Conservation (phyloP, 83 land plant genomes). For the Picea abies region DNA sequence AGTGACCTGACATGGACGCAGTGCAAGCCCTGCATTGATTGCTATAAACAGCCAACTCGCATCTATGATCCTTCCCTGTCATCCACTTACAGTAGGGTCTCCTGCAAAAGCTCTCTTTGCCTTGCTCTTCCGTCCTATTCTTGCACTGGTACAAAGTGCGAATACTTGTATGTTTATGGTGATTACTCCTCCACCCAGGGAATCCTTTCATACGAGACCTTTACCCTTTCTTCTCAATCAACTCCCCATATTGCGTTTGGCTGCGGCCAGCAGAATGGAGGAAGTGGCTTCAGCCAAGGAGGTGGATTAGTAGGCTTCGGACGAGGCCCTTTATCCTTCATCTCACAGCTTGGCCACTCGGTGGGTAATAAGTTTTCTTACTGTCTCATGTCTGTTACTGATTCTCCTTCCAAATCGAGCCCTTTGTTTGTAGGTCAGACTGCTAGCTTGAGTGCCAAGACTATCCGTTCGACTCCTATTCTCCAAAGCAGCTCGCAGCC, state of each 20-base stretch:
- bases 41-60: not conserved
- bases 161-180: slow-evolving; percentile 3
- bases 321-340: no score
- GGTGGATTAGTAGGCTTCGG: no score
- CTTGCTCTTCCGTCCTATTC: not conserved
- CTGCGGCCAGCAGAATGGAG: no score
- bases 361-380: no score
- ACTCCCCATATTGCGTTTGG: slow-evolving; percentile 22
- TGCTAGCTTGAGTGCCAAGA: no score
- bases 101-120: not conserved
- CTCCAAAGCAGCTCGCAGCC: no score
- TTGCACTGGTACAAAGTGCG: not conserved
- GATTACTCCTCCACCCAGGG: slow-evolving; percentile 22
- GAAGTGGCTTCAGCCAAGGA: no score
- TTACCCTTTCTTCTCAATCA: slow-evolving; percentile 9
- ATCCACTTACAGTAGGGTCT: not conserved
- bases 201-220: slow-evolving; percentile 21
- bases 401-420: no score
- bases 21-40: slow-evolving; percentile 8
- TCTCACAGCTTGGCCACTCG: no score
- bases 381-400: no score
- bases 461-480: no score
- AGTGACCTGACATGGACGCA: slow-evolving; percentile 14
- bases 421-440: no score
- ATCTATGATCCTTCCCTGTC: slow-evolving; percentile 7